Evolutionary conservation across 345 rosid species (phyloP), one percentile per base, ranked within the genome.

Genomic region (Clausena lansium): DNA sequence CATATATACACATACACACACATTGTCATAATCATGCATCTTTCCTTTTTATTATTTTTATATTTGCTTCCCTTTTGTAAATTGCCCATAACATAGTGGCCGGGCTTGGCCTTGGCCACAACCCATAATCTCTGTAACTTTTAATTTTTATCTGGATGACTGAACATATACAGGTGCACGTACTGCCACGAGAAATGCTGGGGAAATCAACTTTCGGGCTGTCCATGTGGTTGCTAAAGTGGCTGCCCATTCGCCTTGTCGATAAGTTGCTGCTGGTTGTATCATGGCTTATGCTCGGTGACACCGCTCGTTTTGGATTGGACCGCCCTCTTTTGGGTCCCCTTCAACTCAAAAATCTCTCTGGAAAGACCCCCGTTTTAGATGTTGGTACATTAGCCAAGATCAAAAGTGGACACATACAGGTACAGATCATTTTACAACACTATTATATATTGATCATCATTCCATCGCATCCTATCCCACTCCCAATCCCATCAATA

Each of bases 191-290:
- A 84, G 93, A 92, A 89, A 86, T 94, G 97, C 91, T 96, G 77
- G 99, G 99, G 36, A 84, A 69, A 85, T 96, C 98, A 47, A 94
- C 98, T 81, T 96, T 96, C 88, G 98, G 95, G 79, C 76, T 94
- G 86, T 87, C 99, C 84, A 92, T 94, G 95, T 91, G 93, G 90
- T 78, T 96, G 81, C 90, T 92, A 57, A 92, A 88, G 86, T 96
- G 98, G 99, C 69, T 96, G 77, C 94, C 99, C 78, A 79, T 91
- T 65, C 83, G 86, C 32, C 70, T 92, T 73, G 99, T 96, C 69
- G 99, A 95, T 82, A 86, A 85, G 70, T 81, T 95, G 76, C 79
- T 95, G 72, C 89, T 95, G 69, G 47, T 92, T 0, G 77, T 86
- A 30, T 87, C 99, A 3, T 62, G 91, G 84, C 73, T 96, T 61